A percentile compares a stretch with the other conserved stretches of the same genome.
Conservation (phyloP, 108 stramenopile genomes). For the Schizochytrium sp. region DNA sequence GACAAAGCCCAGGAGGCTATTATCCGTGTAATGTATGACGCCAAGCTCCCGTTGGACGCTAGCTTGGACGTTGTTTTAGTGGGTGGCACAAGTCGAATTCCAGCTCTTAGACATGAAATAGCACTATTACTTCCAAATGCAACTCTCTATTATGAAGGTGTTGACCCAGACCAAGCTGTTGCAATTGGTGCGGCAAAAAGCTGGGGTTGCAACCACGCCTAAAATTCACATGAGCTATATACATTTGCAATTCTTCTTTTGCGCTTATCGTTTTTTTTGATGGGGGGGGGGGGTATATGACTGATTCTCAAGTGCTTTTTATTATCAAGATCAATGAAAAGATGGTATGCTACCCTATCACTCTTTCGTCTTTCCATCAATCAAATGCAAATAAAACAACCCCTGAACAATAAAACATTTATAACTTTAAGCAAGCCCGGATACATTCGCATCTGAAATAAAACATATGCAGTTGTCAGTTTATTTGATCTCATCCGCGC, state of each 20-base stretch:
- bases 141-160: background rate
- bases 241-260: background rate
- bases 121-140: background rate
- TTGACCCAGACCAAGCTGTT: slow-evolving; percentile 54
- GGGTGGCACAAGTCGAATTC: slow-evolving; percentile 37
- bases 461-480: too few relatives aligned
- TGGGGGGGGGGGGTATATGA: background rate
- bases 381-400: too few relatives aligned
- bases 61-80: slow-evolving; percentile 46
- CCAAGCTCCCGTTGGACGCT: background rate
- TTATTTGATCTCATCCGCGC: too few relatives aligned
- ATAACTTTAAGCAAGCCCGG: too few relatives aligned
- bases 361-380: too few relatives aligned
- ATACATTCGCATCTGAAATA: too few relatives aligned
- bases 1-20: background rate
- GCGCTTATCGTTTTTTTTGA: background rate
- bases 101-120: background rate
- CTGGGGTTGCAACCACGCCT: slow-evolving; percentile 37
- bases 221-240: background rate
- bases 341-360: too few relatives aligned
- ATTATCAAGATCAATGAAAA: too few relatives aligned
- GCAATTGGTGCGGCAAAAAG: slow-evolving; percentile 60
- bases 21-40: background rate
- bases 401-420: too few relatives aligned
- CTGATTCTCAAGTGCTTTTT: too few relatives aligned